Conservation (phyloP, 371 early-diverging fungal species). For the Mucor mucedo region DNA sequence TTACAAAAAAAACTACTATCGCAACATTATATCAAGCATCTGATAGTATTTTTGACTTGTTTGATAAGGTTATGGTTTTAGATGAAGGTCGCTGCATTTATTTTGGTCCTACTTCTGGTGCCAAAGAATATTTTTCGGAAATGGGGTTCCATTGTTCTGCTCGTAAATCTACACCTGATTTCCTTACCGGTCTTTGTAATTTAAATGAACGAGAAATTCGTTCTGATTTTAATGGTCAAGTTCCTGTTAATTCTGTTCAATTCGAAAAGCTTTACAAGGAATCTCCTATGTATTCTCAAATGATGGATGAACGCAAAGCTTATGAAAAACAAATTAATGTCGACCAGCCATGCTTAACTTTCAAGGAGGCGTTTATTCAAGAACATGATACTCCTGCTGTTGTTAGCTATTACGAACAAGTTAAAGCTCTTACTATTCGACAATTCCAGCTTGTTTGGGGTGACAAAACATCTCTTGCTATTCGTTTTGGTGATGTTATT, state of each 20-base stretch:
- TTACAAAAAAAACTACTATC: conserved; percentile 61
- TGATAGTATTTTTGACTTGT: conserved; percentile 75
- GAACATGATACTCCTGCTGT: conserved; percentile 64
- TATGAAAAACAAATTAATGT: conserved; percentile 43
- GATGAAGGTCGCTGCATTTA: conserved; percentile 77
- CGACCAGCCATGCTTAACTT: conserved; percentile 44
- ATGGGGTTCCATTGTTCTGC: conserved; percentile 73
- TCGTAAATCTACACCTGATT: conserved; percentile 79
- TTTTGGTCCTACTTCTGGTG: conserved; percentile 71
- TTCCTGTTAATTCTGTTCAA: conserved; percentile 55
- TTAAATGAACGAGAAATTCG: conserved; percentile 62
- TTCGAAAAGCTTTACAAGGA: conserved; percentile 49
- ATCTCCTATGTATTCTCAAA: conserved; percentile 36
- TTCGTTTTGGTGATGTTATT: conserved; percentile 62
- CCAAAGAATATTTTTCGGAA: conserved; percentile 65
- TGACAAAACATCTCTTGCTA: conserved; percentile 52
- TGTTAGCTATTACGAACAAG: conserved; percentile 61
- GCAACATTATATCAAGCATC: conserved; percentile 70
- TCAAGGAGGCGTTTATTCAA: conserved; percentile 53
- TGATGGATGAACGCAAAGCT: conserved; percentile 39
- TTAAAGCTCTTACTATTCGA: conserved; percentile 60
- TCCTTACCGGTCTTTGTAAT: conserved; percentile 72
- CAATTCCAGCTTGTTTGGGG: conserved; percentile 56
- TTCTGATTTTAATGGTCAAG: conserved; percentile 53
- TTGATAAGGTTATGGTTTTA: conserved; percentile 76